Evolutionary conservation across 257 asterid genomes (phyloP).

Genomic region (Linderniella brevidens): DNA sequence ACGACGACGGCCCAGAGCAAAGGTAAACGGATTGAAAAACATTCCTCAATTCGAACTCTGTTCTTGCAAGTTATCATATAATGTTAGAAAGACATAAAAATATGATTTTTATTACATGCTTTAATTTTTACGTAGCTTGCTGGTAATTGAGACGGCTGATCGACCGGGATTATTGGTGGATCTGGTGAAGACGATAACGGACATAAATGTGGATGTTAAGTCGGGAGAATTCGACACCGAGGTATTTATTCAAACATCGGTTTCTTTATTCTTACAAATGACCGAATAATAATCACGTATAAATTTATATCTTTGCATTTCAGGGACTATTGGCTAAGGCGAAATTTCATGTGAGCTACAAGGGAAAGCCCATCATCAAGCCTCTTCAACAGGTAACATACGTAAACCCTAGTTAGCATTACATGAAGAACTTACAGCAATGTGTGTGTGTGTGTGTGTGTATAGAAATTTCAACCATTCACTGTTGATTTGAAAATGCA

Average conservation of each 20-base stretch:
- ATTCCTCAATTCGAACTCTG: too few species aligned
- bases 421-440: background rate
- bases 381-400: conserved; percentile 79
- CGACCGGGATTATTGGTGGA: conserved; percentile 92
- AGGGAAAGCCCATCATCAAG: conserved; percentile 67
- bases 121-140: conserved; percentile 47
- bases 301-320: conserved; percentile 3
- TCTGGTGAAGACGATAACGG: conserved; percentile 77
- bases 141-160: conserved; percentile 68
- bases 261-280: background rate
- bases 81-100: too few species aligned
- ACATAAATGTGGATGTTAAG: conserved; percentile 58
- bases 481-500: background rate
- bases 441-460: background rate
- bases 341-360: conserved; percentile 84
- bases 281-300: background rate
- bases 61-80: background rate
- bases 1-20: conserved; percentile 54
- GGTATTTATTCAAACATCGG: conserved; percentile 22
- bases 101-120: background rate
- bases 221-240: conserved; percentile 94
- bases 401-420: too few species aligned
- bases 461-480: background rate
- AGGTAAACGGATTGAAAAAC: conserved; percentile 30
- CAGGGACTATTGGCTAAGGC: conserved; percentile 96